Base-by-base conservation (phyloP, 2,329 filamentous ascomycete genomes). In the Aureobasidium melanogenum region DNA sequence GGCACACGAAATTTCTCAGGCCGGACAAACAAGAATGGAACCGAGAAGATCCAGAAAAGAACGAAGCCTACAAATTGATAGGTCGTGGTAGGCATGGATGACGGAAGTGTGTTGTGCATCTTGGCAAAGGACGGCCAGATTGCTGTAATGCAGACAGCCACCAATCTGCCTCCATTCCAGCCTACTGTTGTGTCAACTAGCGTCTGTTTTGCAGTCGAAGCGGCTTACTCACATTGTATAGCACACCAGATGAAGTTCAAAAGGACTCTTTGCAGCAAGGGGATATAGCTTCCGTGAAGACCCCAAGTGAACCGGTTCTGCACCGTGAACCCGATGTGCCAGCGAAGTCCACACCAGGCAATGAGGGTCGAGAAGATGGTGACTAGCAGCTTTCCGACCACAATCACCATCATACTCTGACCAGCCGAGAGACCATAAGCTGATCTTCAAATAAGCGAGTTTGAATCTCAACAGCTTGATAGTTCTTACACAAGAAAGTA, bases 61-160 rank as follows among this genome's bases (percentile, higher is more conserved):
- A 59, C 32, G 43, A 59, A 59, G 10, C 43, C 55, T 22, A 59
- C 43, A 17, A 59, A 59, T 22, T 59, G 30, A 19, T 48, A 47
- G 12, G 55, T 59, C n/a, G 55, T 59, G 19, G 55, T 59, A 24
- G 55, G 55, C 55, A 59, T 59, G 12, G 28, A 47, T 5, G 55
- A 38, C 5, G 39, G 32, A 5, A 59, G 30, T 6, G 55, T 59
- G 19, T 59, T 59, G 7, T 43, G 55, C 28, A 59, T 59, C 28
- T 34, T 47, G n/a, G 55, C 55, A 48, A 59, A 59, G n/a, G 41
- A 47, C 12, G 55, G 55, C 55, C 55, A 59, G 14, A 59, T 59
- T 6, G 55, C 55, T 5, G 55, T 59, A 14, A 59, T 47, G n/a
- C 41, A 47, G 4, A 59, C 55, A 17, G 39, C 55, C 4, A 47